Percentiles rank a stretch among this genome's conserved stretches.
These are phyloP conservation scores for Trichoderma polysporum DNA, from an alignment of 2,329 filamentous ascomycete genomes.

Conservation along the genomic window DNA sequence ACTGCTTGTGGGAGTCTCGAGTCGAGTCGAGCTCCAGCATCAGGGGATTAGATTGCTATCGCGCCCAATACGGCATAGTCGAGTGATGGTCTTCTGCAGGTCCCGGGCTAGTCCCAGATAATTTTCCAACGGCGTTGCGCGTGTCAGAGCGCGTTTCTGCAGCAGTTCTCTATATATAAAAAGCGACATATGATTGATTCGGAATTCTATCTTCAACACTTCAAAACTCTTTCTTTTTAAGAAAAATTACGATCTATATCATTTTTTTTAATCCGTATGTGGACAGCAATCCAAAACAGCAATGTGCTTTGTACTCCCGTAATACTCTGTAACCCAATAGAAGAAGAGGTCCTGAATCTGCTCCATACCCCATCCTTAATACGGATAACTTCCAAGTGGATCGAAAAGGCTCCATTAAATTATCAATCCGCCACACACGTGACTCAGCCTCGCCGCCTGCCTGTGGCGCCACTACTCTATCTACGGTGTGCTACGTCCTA, in stretches of 20 bases:
- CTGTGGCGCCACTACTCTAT: constrained; percentile 28
- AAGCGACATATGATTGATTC: background rate
- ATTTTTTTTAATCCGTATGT: background rate
- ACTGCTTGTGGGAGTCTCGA: background rate
- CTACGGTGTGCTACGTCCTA: constrained; percentile 12
- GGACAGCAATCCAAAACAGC: background rate
- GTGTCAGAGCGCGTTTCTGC: constrained; percentile 7
- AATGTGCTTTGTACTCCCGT: background rate
- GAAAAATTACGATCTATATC: background rate
- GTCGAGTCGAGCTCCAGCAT: constrained; percentile 8
- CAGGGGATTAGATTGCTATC: constrained; percentile 16
- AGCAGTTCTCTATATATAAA: background rate
- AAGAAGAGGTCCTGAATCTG: background rate
- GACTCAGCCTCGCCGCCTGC: constrained; percentile 27
- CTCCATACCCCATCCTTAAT: background rate
- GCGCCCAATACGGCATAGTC: constrained; percentile 1
- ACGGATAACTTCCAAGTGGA: background rate
- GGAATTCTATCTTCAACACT: too few species aligned
- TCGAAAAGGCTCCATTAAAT: background rate
- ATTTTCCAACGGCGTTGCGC: background rate
- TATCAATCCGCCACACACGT: constrained; percentile 36
- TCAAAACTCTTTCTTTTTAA: too few species aligned
- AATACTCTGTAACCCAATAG: background rate
- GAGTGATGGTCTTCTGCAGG: constrained; percentile 7
- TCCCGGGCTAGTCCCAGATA: background rate